Percentiles rank a stretch among this genome's conserved stretches.
phyloP scores from a whole-genome alignment of 2,329 filamentous ascomycete genomes.

The Magnaporthiopsis rhizophila region DNA sequence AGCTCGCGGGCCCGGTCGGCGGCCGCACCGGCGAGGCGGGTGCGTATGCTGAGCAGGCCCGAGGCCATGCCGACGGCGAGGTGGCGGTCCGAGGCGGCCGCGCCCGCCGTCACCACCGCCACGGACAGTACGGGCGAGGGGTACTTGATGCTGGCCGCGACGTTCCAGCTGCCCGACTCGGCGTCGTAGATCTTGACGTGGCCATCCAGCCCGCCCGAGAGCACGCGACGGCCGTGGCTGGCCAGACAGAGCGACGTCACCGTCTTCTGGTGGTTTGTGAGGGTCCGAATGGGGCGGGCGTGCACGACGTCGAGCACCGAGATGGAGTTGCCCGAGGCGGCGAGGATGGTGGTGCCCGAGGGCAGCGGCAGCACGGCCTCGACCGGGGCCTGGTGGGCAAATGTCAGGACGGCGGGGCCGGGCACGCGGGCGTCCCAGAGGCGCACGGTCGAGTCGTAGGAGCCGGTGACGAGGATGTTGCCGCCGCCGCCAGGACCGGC shows the following conservation, averaged over 20 bases:
- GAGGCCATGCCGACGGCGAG: slow-evolving; percentile 92
- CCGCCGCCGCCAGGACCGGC: slow-evolving; percentile 40
- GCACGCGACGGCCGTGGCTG: slow-evolving; percentile 69
- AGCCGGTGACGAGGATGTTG: slow-evolving; percentile 78
- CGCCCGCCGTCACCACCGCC: slow-evolving; percentile 62
- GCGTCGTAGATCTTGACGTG: slow-evolving; percentile 80
- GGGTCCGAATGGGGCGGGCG: slow-evolving; percentile 75
- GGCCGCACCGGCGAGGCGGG: slow-evolving; percentile 61
- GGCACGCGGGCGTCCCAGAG: slow-evolving; percentile 85
- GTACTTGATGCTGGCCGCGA: slow-evolving; percentile 92
- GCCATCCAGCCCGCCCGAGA: slow-evolving; percentile 86
- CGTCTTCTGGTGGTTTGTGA: slow-evolving; percentile 96
- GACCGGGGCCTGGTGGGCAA: slow-evolving; percentile 85
- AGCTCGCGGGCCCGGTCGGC: slow-evolving; percentile 73
- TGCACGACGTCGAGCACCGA: slow-evolving; percentile 89
- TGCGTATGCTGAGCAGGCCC: slow-evolving; percentile 55
- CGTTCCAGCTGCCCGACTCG: slow-evolving; percentile 89
- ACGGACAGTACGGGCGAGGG: slow-evolving; percentile 83
- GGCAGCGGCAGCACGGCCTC: slow-evolving; percentile 84
- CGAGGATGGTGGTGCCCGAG: slow-evolving; percentile 78
- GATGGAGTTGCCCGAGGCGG: slow-evolving; percentile 77
- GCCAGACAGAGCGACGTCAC: slow-evolving; percentile 82
- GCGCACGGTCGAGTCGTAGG: slow-evolving; percentile 89
- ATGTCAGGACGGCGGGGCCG: slow-evolving; percentile 69
- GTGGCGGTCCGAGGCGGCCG: slow-evolving; percentile 74